phyloP scores from a whole-genome alignment of 2,329 filamentous ascomycete genomes.

The Alternaria sp. region DNA sequence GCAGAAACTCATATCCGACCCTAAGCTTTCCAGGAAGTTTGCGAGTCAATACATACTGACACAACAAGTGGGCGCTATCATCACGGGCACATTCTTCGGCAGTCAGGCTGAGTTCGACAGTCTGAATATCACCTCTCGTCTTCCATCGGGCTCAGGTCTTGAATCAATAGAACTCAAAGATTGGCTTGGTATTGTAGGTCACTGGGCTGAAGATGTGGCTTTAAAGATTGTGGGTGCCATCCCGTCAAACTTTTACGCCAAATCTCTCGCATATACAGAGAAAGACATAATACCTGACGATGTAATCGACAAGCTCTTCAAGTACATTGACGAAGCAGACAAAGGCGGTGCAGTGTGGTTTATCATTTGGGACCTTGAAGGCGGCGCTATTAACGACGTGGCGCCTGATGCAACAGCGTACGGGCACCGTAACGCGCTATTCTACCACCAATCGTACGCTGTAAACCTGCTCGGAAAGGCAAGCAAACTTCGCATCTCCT shows the following conservation, averaged over 20 bases:
- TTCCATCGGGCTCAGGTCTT: slow-evolving; percentile 29
- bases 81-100: slow-evolving; percentile 50
- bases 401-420: slow-evolving; percentile 45
- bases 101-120: slow-evolving; percentile 43
- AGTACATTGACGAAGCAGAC: slow-evolving; percentile 42
- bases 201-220: slow-evolving; percentile 46
- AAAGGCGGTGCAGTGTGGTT: slow-evolving; percentile 49
- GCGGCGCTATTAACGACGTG: slow-evolving; percentile 47
- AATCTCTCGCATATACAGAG: slow-evolving; percentile 45
- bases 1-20: slow-evolving; percentile 48
- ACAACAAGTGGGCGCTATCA: slow-evolving; percentile 38
- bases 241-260: slow-evolving; percentile 48
- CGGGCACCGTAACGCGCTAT: slow-evolving; percentile 45
- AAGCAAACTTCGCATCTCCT: not conserved
- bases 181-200: slow-evolving; percentile 46
- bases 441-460: slow-evolving; percentile 51
- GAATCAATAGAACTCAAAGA: slow-evolving; percentile 42
- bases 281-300: slow-evolving; percentile 43
- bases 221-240: slow-evolving; percentile 43
- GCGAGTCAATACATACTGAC: slow-evolving; percentile 46
- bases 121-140: slow-evolving; percentile 42
- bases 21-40: slow-evolving; percentile 45
- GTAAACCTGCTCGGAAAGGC: slow-evolving; percentile 43
- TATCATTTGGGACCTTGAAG: slow-evolving; percentile 48
- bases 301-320: slow-evolving; percentile 45